Conservation (phyloP, 2,329 filamentous ascomycete species). For the Metarhizium rileyi region DNA sequence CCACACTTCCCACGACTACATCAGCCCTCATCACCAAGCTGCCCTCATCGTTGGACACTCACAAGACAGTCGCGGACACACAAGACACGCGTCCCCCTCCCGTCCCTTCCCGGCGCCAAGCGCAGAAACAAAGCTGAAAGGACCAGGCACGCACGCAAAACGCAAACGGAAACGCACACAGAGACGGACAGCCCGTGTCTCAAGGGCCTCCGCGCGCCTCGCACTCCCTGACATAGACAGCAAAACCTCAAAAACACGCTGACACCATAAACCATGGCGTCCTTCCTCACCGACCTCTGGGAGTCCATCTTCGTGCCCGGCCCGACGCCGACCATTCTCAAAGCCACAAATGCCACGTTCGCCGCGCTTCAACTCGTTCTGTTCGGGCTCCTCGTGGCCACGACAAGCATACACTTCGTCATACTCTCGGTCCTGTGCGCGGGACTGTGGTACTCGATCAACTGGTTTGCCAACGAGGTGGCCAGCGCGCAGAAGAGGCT, state of each 20-base stretch:
- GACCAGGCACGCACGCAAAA: too few species aligned
- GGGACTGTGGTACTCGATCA: constrained; percentile 86
- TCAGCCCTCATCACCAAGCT: too few species aligned
- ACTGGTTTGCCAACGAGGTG: constrained; percentile 82
- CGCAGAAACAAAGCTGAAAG: too few species aligned
- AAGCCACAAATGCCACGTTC: constrained; percentile 87
- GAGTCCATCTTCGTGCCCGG: constrained; percentile 89
- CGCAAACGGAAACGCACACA: too few species aligned
- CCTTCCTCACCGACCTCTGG: constrained; percentile 70
- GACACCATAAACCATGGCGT: constrained; percentile 35
- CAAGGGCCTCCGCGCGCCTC: background rate
- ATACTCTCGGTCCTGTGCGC: constrained; percentile 70
- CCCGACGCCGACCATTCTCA: constrained; percentile 74
- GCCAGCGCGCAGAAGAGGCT: constrained; percentile 29
- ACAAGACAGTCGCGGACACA: too few species aligned
- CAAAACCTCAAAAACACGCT: background rate
- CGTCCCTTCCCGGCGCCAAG: too few species aligned
- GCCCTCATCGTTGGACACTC: too few species aligned
- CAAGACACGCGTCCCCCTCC: too few species aligned
- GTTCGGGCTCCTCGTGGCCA: constrained; percentile 64
- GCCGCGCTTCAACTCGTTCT: constrained; percentile 75
- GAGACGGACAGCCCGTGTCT: too few species aligned
- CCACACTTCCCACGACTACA: too few species aligned
- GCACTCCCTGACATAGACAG: background rate
- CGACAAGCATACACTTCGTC: constrained; percentile 81